These are phyloP conservation scores for Straminergon stramineum DNA, from an alignment of 225 moss, liverwort and hornwort species.

Conservation along the genomic window DNA sequence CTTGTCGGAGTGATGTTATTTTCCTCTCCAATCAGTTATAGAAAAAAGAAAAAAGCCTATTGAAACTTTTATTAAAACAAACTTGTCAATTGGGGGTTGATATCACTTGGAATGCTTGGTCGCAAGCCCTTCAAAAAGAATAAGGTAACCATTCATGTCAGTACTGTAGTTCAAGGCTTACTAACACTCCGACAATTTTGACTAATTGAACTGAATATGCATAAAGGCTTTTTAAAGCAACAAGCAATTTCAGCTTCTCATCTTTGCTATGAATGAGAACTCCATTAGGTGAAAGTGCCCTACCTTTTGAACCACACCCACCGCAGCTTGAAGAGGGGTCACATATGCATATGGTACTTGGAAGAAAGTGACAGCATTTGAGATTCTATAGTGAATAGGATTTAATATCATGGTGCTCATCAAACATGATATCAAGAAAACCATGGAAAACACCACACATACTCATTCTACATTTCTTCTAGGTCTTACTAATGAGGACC, in stretches of 20 bases:
- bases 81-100: conserved; percentile 45
- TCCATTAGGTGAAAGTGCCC: background rate
- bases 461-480: background rate
- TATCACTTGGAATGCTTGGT: conserved; percentile 68
- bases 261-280: background rate
- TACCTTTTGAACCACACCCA: conserved; percentile 90
- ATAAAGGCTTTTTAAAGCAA: background rate
- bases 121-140: conserved; percentile 53
- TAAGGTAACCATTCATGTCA: background rate
- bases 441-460: background rate
- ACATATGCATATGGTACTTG: conserved; percentile 85
- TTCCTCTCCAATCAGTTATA: too few species aligned
- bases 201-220: background rate
- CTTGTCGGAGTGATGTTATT: too few species aligned
- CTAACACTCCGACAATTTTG: background rate
- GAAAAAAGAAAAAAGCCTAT: too few species aligned
- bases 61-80: too few species aligned
- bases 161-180: background rate
- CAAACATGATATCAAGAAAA: background rate
- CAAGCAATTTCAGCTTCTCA: background rate
- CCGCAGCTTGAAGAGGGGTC: conserved; percentile 89
- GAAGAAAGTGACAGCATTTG: background rate
- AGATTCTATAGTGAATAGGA: background rate
- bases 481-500: background rate
- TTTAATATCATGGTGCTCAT: background rate